Evolutionary conservation across 2,329 filamentous ascomycete genomes (phyloP).

Genomic region (Fusarium redolens): DNA sequence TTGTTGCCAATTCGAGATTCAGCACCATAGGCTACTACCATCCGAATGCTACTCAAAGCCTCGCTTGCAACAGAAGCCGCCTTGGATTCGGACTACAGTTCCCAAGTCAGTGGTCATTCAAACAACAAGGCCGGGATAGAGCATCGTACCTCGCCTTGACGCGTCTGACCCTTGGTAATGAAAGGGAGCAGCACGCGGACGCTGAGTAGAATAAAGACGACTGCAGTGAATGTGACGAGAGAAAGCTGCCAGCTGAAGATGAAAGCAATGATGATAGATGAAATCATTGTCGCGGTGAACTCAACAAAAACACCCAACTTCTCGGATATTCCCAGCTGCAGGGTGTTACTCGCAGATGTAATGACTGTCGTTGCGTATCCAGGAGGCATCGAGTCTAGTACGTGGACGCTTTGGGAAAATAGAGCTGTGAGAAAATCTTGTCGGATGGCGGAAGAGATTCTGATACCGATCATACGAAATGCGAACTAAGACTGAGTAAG

Average conservation of each 20-base stretch:
- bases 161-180: constrained; percentile 47
- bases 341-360: constrained; percentile 62
- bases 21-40: constrained; percentile 56
- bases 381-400: constrained; percentile 60
- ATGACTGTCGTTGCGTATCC: constrained; percentile 63
- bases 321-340: constrained; percentile 66
- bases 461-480: constrained; percentile 62
- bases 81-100: constrained; percentile 38
- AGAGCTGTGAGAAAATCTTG: constrained; percentile 61
- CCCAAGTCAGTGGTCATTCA: neutral
- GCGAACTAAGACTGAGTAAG: constrained; percentile 48
- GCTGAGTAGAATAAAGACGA: constrained; percentile 55
- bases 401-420: constrained; percentile 61
- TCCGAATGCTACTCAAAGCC: constrained; percentile 54
- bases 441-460: constrained; percentile 61
- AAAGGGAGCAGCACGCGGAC: constrained; percentile 49
- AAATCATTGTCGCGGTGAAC: constrained; percentile 47
- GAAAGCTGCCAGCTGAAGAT: constrained; percentile 63
- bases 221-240: constrained; percentile 58
- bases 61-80: constrained; percentile 54
- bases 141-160: constrained; percentile 47
- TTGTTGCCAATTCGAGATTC: constrained; percentile 50
- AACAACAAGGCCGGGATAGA: neutral
- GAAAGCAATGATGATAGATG: constrained; percentile 61
- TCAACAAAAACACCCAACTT: constrained; percentile 58